Conservation (phyloP, 2,329 filamentous ascomycete genomes). For the Fusarium euwallaceae region DNA sequence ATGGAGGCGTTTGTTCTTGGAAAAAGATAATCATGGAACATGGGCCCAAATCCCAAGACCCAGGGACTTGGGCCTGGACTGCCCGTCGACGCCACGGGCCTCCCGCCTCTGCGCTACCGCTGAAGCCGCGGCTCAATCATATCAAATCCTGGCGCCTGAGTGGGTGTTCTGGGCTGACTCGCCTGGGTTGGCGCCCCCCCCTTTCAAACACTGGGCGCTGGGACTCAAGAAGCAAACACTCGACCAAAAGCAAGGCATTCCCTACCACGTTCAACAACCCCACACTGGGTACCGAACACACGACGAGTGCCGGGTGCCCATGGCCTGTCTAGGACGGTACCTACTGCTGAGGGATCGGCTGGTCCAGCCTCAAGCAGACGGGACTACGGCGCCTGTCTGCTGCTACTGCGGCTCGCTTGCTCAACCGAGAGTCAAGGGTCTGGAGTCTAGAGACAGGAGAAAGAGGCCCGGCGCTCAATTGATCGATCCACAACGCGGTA, state of each 20-base stretch:
- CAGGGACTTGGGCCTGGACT: conserved; percentile 47
- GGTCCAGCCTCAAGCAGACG: conserved; percentile 23
- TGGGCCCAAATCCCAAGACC: conserved; percentile 30
- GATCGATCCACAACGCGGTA: conserved; percentile 30
- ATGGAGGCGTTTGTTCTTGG: conserved; percentile 28
- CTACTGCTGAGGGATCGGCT: conserved; percentile 12
- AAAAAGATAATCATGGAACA: conserved; percentile 28
- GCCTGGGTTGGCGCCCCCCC: conserved; percentile 15
- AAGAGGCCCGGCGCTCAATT: conserved; percentile 10
- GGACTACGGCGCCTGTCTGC: conserved; percentile 1
- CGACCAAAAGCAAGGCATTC: conserved; percentile 31
- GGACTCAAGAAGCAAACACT: conserved; percentile 29
- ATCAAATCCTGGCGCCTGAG: conserved; percentile 31
- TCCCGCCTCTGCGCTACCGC: conserved; percentile 44
- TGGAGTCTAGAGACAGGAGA: not conserved
- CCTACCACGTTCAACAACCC: conserved; percentile 26
- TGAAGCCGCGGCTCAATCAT: conserved; percentile 38
- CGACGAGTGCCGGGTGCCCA: conserved; percentile 33
- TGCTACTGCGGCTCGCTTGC: not conserved
- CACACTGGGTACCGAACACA: conserved; percentile 35
- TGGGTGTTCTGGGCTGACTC: conserved; percentile 34
- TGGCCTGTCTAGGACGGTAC: not conserved
- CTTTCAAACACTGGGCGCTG: conserved; percentile 19
- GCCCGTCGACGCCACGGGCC: conserved; percentile 43
- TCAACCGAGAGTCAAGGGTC: conserved; percentile 1